Percentiles rank a stretch among this genome's conserved stretches.
Conservation (phyloP, 176 grass and related monocot species). For the Areca catechu region DNA sequence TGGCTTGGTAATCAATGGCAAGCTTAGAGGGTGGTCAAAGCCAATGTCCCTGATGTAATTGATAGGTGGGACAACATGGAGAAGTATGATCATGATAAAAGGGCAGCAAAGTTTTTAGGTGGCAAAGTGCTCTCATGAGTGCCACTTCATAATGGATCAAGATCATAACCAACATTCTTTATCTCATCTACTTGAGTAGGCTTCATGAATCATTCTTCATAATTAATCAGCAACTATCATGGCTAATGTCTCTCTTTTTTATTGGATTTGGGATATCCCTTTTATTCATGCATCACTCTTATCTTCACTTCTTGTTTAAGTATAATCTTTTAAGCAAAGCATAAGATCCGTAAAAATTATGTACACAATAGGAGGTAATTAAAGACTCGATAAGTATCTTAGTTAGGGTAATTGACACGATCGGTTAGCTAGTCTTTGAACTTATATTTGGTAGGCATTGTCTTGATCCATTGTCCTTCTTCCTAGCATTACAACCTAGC, state of each 20-base stretch:
- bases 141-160: not conserved
- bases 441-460: too few species aligned
- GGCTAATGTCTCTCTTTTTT: not conserved
- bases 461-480: too few species aligned
- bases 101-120: not conserved
- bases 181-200: not conserved
- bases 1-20: too few species aligned
- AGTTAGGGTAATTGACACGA: too few species aligned
- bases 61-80: not conserved
- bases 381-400: too few species aligned
- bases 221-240: not conserved
- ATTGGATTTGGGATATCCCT: not conserved
- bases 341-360: too few species aligned
- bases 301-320: too few species aligned
- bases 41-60: too few species aligned
- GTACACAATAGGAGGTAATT: too few species aligned
- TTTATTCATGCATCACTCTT: not conserved
- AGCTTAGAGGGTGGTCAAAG: not conserved
- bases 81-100: not conserved
- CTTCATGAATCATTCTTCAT: not conserved
- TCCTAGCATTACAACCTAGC: too few species aligned
- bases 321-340: too few species aligned
- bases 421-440: too few species aligned
- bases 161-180: not conserved
- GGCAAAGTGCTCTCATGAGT: not conserved